Conservation (phyloP, 2,329 filamentous ascomycete species). For the Phialemonium atrogriseum region DNA sequence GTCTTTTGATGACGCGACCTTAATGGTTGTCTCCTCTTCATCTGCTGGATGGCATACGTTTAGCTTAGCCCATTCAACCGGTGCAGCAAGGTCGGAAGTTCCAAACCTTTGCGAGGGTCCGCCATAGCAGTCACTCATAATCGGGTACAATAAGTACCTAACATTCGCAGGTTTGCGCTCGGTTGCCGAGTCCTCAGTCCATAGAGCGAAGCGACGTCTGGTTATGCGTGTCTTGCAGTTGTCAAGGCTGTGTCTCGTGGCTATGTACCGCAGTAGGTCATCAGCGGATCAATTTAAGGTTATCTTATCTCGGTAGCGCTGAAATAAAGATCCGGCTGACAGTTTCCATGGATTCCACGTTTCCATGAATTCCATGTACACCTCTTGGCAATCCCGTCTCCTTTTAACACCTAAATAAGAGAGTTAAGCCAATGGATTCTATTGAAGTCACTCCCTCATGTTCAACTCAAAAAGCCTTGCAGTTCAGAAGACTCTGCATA, state of each 20-base stretch:
- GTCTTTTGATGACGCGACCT: conserved; percentile 50
- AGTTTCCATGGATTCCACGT: too few relatives aligned
- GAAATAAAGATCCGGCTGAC: conserved; percentile 2
- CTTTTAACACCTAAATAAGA: too few relatives aligned
- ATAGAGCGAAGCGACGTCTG: conserved; percentile 1
- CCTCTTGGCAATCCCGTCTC: too few relatives aligned
- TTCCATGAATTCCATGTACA: too few relatives aligned
- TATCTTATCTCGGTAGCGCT: conserved; percentile 3
- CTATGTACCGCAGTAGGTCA: not conserved
- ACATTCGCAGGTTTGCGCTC: not conserved
- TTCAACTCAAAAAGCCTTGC: too few relatives aligned
- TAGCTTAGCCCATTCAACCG: not conserved
- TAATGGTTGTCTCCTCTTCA: conserved; percentile 49
- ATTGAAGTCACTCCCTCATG: too few relatives aligned
- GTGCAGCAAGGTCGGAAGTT: not conserved
- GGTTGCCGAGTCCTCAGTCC: conserved; percentile 1
- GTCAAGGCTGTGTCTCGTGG: too few relatives aligned
- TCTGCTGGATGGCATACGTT: conserved; percentile 20
- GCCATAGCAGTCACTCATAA: conserved; percentile 1
- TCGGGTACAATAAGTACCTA: not conserved
- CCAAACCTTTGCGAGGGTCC: conserved; percentile 3
- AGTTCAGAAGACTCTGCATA: too few relatives aligned
- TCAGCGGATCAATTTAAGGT: conserved; percentile 1
- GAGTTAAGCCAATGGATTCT: too few relatives aligned
- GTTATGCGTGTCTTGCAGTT: too few relatives aligned